Evolutionary conservation across 2,329 filamentous ascomycete species (phyloP).

Genomic region (Diaporthe humulicola): DNA sequence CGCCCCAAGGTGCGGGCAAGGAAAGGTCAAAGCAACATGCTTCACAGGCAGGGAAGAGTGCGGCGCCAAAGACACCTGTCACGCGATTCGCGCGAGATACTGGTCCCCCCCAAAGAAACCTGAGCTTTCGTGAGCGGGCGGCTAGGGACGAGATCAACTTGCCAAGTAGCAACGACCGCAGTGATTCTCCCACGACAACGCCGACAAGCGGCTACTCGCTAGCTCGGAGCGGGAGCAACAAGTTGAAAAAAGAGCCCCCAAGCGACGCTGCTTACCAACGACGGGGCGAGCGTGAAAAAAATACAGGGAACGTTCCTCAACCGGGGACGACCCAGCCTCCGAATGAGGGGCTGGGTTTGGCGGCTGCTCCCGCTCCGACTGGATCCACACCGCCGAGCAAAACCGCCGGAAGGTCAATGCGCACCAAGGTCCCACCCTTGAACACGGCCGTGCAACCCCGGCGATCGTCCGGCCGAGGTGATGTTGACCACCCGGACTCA

Average conservation of each 20-base stretch:
- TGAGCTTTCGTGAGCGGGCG: conserved; percentile 73
- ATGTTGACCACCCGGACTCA: conserved; percentile 39
- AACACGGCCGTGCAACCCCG: conserved; percentile 32
- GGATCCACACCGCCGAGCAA: conserved; percentile 34
- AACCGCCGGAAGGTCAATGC: conserved; percentile 38
- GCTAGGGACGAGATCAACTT: conserved; percentile 58
- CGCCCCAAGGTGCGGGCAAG: conserved; percentile 42
- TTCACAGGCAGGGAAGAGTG: conserved; percentile 44
- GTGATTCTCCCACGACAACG: conserved; percentile 46
- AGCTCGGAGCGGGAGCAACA: conserved; percentile 67
- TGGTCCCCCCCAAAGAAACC: conserved; percentile 63
- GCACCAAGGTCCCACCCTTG: conserved; percentile 34
- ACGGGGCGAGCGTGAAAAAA: conserved; percentile 59
- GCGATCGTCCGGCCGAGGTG: conserved; percentile 32
- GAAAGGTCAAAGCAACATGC: conserved; percentile 47
- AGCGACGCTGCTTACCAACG: conserved; percentile 61
- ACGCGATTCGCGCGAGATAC: conserved; percentile 45
- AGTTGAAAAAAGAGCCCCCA: conserved; percentile 69
- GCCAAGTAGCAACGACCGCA: conserved; percentile 45
- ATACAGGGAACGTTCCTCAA: conserved; percentile 39
- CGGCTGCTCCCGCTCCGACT: conserved; percentile 35
- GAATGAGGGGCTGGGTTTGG: conserved; percentile 10
- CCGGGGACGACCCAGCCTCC: conserved; percentile 21
- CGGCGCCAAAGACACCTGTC: conserved; percentile 44
- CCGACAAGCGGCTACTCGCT: conserved; percentile 54